Evolutionary conservation across 352 stramenopile species (phyloP), one percentile per base, ranked within the genome.

Genomic region (Phytophthora citricola): DNA sequence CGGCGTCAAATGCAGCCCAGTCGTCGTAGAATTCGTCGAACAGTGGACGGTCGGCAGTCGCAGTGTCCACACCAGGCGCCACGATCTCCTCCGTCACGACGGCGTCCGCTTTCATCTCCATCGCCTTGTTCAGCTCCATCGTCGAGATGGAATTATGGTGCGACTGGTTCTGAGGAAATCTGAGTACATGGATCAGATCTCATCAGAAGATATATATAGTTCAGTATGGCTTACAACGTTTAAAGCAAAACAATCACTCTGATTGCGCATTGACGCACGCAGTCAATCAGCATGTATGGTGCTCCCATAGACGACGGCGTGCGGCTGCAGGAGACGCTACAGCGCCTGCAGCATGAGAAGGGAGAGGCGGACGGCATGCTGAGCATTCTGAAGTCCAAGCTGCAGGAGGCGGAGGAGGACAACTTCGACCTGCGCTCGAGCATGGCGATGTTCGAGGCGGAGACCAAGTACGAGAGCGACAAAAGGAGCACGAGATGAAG

Each of bases 1-100:
- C 85, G 4, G 72, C 52, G 69, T 93, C 85, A 45, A 93, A 93
- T 0, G 78, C 50, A 45, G 62, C 66, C 85, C 85, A 93, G 69
- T 93, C 85, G 49, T 89, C 76, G 68, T 93, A 93, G 52, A 76
- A 91, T 57, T 89, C 80, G 8, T 84, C 74, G 54, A 93, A 93
- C 1, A 93, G 74, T 56, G 85, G 68, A 14, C 63, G 56, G 1
- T 51, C 59, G 1, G 10, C 5, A 8, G 48, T 0, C 26, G 38
- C 34, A 9, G 4, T 40, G 22, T 52, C 50, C 1, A 51, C 29
- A 20, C n/a, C 12, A 14, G 53, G 29, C 31, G 34, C 3, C 1
- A 57, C 41, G 24, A 41, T 29, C 34, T 56, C 44, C 20, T 48
- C 52, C 31, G 56, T 58, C 43, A 34, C 29, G 1, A 20, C 27